Conservation (phyloP, 257 asterid genomes). For the Solanum habrochaites region DNA sequence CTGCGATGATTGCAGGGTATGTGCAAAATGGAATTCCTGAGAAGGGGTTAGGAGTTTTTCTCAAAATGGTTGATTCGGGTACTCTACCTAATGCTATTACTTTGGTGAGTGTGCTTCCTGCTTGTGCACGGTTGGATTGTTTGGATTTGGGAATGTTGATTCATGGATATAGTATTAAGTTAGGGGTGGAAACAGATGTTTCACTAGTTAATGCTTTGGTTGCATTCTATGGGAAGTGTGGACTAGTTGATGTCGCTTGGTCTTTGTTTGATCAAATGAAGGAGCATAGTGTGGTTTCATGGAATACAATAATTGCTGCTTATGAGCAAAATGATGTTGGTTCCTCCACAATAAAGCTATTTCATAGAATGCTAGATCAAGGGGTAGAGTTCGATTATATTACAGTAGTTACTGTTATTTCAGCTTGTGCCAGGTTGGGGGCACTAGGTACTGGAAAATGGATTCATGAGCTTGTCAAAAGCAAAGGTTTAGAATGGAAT, state of each 20-base stretch:
- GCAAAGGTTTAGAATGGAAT: conserved; percentile 2
- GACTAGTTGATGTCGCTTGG: conserved; percentile 1
- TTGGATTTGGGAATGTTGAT: neutral
- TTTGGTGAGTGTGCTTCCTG: conserved; percentile 4
- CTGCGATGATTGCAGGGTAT: conserved; percentile 7
- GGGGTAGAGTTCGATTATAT: conserved; percentile 4
- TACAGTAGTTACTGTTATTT: conserved; percentile 6
- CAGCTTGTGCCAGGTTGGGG: conserved; percentile 13
- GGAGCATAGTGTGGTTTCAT: conserved; percentile 3
- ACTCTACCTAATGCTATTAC: conserved; percentile 1
- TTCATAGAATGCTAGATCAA: neutral
- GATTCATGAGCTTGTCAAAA: conserved; percentile 1
- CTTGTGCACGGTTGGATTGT: neutral
- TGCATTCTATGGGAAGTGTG: conserved; percentile 11
- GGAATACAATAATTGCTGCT: conserved; percentile 14
- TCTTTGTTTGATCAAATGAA: conserved; percentile 6
- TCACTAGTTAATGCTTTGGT: conserved; percentile 7
- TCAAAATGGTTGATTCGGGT: neutral
- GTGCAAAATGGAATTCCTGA: conserved; percentile 5
- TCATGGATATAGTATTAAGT: conserved; percentile 6
- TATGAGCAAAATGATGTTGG: conserved; percentile 8
- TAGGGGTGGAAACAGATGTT: conserved; percentile 5
- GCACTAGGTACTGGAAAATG: conserved; percentile 10
- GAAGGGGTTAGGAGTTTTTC: conserved; percentile 1
- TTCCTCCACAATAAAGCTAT: neutral